phyloP scores from a whole-genome alignment of 257 asterid species.

The Plantago major region DNA sequence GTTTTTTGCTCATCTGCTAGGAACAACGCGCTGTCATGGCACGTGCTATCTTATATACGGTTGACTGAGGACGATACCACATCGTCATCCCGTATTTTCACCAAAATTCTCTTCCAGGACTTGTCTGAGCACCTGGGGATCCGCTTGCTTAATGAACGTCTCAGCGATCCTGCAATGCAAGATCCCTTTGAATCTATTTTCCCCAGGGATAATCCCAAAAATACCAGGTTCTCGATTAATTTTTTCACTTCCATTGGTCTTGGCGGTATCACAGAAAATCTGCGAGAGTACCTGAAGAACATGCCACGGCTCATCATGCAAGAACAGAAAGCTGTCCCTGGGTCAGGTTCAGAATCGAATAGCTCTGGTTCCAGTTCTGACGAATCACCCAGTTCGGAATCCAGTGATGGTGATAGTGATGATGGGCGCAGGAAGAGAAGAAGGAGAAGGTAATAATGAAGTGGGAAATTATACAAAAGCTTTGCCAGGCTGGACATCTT shows the following conservation, averaged over 20 bases:
- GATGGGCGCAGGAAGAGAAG: background rate
- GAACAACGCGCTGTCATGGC: conserved; percentile 55
- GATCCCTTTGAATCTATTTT: conserved; percentile 75
- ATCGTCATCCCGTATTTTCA: conserved; percentile 50
- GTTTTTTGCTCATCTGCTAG: conserved; percentile 51
- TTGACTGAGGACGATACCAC: conserved; percentile 56
- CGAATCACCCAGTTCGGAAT: conserved; percentile 6
- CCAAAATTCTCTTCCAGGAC: conserved; percentile 67
- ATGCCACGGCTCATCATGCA: conserved; percentile 46
- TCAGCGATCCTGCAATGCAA: conserved; percentile 69
- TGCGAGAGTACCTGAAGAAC: conserved; percentile 78
- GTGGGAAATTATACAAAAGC: no score
- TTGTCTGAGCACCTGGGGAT: conserved; percentile 80
- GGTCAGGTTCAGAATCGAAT: conserved; percentile 44
- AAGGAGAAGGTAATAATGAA: background rate
- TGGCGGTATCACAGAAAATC: conserved; percentile 78
- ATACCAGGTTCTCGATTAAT: conserved; percentile 73
- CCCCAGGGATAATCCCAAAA: conserved; percentile 74
- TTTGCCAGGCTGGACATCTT: background rate
- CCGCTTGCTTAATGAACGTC: conserved; percentile 65
- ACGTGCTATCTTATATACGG: conserved; percentile 43
- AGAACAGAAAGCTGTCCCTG: conserved; percentile 40
- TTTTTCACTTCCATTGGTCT: conserved; percentile 87
- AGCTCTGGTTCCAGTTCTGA: background rate
- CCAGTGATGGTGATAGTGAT: conserved; percentile 8